Evolutionary conservation across 1,139 yeast species (phyloP).

Genomic region (Kodamaea sp.): DNA sequence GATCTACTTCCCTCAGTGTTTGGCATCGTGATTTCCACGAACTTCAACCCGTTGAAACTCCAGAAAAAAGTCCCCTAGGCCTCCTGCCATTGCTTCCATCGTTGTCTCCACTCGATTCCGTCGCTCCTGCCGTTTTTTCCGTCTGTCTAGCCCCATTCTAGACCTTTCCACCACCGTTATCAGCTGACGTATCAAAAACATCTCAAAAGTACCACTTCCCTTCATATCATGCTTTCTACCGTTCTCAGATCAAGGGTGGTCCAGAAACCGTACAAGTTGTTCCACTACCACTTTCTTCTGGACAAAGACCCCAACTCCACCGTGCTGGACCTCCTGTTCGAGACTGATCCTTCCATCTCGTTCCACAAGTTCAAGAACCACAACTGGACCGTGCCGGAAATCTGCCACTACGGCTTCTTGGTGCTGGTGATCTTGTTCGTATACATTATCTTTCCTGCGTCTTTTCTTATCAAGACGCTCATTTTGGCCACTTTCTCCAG

Average conservation of each 20-base stretch:
- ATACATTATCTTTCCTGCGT: slow-evolving; percentile 53
- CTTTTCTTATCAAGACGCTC: slow-evolving; percentile 46
- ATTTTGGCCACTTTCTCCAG: slow-evolving; percentile 37
- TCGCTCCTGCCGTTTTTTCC: not conserved
- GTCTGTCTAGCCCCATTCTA: slow-evolving; percentile 2
- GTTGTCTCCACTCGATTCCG: no score
- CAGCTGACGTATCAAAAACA: no score
- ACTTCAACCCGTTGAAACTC: no score
- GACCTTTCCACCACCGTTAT: no score
- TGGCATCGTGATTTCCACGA: no score
- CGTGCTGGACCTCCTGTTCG: slow-evolving; percentile 59
- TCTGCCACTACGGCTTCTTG: slow-evolving; percentile 54
- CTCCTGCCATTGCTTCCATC: no score
- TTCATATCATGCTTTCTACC: slow-evolving; percentile 3
- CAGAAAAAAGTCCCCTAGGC: no score
- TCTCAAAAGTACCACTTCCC: no score
- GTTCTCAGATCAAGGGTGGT: slow-evolving; percentile 37
- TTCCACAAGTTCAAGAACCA: slow-evolving; percentile 51
- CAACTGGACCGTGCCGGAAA: slow-evolving; percentile 47
- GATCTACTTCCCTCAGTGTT: no score
- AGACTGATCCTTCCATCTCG: slow-evolving; percentile 55
- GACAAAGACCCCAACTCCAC: slow-evolving; percentile 60
- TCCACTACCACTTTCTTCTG: slow-evolving; percentile 54
- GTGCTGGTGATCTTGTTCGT: slow-evolving; percentile 52
- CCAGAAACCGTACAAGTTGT: slow-evolving; percentile 45